Conservation (phyloP, 805 yeast species). For the Blastobotrys americana region DNA sequence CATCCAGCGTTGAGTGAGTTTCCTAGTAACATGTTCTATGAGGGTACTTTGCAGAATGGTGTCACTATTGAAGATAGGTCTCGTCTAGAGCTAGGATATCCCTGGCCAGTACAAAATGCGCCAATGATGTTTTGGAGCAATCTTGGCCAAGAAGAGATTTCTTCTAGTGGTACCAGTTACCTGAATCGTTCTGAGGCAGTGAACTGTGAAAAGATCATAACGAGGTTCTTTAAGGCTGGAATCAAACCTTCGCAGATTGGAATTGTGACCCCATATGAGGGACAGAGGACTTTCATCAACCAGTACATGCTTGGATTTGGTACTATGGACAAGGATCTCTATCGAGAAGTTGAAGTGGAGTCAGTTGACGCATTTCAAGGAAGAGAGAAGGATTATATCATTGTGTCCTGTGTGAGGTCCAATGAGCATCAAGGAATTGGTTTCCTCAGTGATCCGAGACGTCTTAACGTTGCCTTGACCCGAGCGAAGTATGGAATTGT, state of each 20-base stretch:
- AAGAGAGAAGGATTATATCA: constrained; percentile 74
- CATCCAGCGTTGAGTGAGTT: constrained; percentile 82
- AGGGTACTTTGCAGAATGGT: constrained; percentile 87
- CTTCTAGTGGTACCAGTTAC: constrained; percentile 72
- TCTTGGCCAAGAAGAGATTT: constrained; percentile 81
- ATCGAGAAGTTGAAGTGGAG: constrained; percentile 73
- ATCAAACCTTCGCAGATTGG: constrained; percentile 78
- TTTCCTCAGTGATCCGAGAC: constrained; percentile 74
- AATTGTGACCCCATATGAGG: constrained; percentile 90
- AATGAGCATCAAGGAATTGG: constrained; percentile 71
- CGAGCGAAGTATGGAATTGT: constrained; percentile 79
- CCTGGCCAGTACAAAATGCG: constrained; percentile 79
- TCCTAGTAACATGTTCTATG: constrained; percentile 86
- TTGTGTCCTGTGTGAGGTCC: constrained; percentile 76
- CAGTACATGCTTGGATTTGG: constrained; percentile 74
- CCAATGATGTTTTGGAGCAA: constrained; percentile 98
- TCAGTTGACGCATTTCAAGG: constrained; percentile 97
- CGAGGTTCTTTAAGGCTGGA: constrained; percentile 68
- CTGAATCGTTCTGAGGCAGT: constrained; percentile 84
- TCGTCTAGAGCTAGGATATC: constrained; percentile 51
- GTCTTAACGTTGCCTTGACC: constrained; percentile 83
- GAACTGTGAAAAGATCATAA: constrained; percentile 74
- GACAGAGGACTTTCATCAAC: constrained; percentile 75
- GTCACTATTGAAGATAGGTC: constrained; percentile 70
- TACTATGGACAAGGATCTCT: constrained; percentile 54